These are phyloP conservation scores for Melanopsichium pennsylvanicum DNA, from an alignment of 1,284 basidiomycete genomes.

Conservation along the genomic window DNA sequence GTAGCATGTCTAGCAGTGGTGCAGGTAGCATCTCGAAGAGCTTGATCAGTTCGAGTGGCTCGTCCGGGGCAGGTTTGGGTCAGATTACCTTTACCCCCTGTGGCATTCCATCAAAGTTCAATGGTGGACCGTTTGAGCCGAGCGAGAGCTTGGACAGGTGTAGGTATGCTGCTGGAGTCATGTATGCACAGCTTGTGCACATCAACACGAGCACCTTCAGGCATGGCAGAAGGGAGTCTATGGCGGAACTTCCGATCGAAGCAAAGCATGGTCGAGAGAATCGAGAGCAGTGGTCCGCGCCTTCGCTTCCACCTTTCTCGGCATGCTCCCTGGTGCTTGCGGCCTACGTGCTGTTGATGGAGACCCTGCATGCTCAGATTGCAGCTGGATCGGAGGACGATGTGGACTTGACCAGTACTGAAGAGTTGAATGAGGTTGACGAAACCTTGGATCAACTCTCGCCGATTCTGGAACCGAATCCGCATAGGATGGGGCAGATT, in stretches of 20 bases:
- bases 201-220: constrained; percentile 41
- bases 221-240: constrained; percentile 39
- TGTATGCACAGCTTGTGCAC: constrained; percentile 41
- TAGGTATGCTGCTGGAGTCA: constrained; percentile 48
- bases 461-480: constrained; percentile 35
- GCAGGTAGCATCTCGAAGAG: constrained; percentile 26
- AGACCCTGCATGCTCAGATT: constrained; percentile 52
- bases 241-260: constrained; percentile 26
- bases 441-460: constrained; percentile 24
- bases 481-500: constrained; percentile 14
- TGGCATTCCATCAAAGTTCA: constrained; percentile 41
- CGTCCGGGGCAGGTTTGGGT: constrained; percentile 1
- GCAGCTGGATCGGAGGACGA: constrained; percentile 31
- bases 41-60: constrained; percentile 17
- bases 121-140: constrained; percentile 53
- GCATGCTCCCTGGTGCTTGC: constrained; percentile 55
- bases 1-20: constrained; percentile 35
- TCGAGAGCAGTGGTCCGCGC: constrained; percentile 44
- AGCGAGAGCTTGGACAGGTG: constrained; percentile 48
- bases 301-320: constrained; percentile 50
- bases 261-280: constrained; percentile 20
- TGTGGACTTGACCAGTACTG: constrained; percentile 23
- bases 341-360: constrained; percentile 55
- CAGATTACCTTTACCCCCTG: constrained; percentile 13
- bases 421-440: constrained; percentile 11